phyloP scores from a whole-genome alignment of 2,329 filamentous ascomycete genomes.

The Gaeumannomyces sp. region DNA sequence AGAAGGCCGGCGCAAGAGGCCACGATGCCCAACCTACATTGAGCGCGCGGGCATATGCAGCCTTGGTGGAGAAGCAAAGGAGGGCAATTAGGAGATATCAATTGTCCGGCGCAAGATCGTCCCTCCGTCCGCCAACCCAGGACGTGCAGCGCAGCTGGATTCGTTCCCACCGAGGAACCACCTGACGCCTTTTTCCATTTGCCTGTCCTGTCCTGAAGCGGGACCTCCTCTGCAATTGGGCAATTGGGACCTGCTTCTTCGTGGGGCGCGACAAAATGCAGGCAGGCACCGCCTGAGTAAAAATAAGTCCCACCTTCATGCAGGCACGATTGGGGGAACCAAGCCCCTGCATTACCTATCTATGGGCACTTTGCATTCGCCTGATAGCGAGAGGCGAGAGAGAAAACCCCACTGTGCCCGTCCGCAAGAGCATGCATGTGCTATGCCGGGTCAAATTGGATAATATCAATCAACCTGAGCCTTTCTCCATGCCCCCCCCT shows the following conservation, averaged over 20 bases:
- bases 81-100: neutral
- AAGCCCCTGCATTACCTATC: neutral
- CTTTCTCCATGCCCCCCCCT: too few relatives aligned
- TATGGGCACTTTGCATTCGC: neutral
- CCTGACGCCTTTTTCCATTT: too few relatives aligned
- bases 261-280: neutral
- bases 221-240: neutral
- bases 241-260: neutral
- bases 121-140: too few relatives aligned
- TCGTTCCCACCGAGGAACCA: too few relatives aligned
- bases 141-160: too few relatives aligned
- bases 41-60: too few relatives aligned
- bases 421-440: neutral
- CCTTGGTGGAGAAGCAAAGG: neutral
- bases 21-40: too few relatives aligned
- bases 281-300: neutral
- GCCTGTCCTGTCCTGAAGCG: too few relatives aligned
- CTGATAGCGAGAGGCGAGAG: too few relatives aligned
- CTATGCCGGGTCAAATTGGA: neutral
- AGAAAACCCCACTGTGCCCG: neutral
- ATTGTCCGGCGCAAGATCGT: neutral
- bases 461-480: neutral
- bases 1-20: too few relatives aligned
- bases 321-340: neutral
- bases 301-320: neutral